These are phyloP conservation scores for Castanea mollissima DNA, from an alignment of 306 rosid species.

Conservation along the genomic window DNA sequence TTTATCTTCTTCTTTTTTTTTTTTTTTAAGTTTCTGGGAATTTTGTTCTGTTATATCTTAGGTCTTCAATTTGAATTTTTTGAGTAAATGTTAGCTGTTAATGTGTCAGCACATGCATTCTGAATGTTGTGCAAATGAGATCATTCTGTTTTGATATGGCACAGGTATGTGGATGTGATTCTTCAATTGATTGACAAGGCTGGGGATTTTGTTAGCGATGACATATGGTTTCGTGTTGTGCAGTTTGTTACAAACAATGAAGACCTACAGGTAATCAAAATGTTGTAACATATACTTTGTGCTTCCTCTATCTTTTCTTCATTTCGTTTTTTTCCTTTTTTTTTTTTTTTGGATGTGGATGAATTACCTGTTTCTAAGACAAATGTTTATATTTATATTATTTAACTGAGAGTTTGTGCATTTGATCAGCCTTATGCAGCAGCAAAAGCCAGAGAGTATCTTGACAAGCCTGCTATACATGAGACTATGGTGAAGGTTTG, in stretches of 20 bases:
- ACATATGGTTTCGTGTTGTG: slow-evolving; percentile 99
- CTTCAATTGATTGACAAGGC: slow-evolving; percentile 99
- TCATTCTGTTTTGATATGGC: slow-evolving; percentile 20
- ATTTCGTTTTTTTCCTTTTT: neutral
- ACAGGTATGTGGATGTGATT: slow-evolving; percentile 96
- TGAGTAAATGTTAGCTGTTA: neutral
- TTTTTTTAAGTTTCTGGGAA: neutral
- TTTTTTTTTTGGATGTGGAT: neutral
- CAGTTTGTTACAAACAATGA: slow-evolving; percentile 98
- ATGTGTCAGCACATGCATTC: neutral
- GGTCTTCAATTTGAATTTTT: neutral
- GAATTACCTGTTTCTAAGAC: neutral
- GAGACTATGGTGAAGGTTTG: slow-evolving; percentile 99
- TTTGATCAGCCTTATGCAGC: slow-evolving; percentile 94
- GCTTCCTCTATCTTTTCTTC: too few species aligned
- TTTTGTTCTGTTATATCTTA: neutral
- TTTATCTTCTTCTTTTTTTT: too few species aligned
- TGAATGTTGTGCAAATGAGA: slow-evolving; percentile 8
- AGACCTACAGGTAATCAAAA: slow-evolving; percentile 85
- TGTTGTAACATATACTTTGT: slow-evolving; percentile 18
- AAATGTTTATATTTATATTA: slow-evolving; percentile 13
- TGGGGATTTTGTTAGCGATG: slow-evolving; percentile 98
- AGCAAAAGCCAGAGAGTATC: slow-evolving; percentile 92
- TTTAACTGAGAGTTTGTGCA: slow-evolving; percentile 41
- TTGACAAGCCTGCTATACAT: slow-evolving; percentile 97